Evolutionary conservation across 371 early-diverging fungal species (phyloP).

Genomic region (Actinomortierella ambigua): DNA sequence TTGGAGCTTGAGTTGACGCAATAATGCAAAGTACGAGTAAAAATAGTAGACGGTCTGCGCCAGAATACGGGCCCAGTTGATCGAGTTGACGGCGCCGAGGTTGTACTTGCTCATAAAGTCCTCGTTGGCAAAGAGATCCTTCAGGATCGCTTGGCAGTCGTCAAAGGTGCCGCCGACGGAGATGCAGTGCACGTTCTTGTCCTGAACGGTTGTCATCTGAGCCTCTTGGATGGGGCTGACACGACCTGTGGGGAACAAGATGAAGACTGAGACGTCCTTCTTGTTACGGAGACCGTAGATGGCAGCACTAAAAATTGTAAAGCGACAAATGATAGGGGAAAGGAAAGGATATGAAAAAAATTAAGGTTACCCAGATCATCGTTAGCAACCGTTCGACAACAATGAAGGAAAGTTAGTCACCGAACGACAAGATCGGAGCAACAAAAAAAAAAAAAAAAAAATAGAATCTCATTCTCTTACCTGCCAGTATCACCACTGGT

Average conservation of each 20-base stretch:
- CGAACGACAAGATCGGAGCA: not conserved
- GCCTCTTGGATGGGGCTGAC: constrained; percentile 95
- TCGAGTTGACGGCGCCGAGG: constrained; percentile 97
- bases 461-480: constrained; percentile 44
- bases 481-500: constrained; percentile 98
- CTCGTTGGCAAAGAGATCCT: constrained; percentile 83
- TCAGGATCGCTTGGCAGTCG: constrained; percentile 96
- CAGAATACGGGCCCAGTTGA: constrained; percentile 98
- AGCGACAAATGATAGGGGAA: not conserved
- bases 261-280: constrained; percentile 90
- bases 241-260: constrained; percentile 90
- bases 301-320: constrained; percentile 84
- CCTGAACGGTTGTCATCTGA: constrained; percentile 96
- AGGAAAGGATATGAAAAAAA: constrained; percentile 1
- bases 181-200: constrained; percentile 91
- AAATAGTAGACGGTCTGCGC: constrained; percentile 97
- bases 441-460: constrained; percentile 4
- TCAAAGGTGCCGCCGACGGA: constrained; percentile 95
- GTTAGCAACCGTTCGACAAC: no score
- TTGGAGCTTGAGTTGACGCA: constrained; percentile 60
- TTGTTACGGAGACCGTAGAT: constrained; percentile 96
- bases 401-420: not conserved
- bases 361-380: not conserved
- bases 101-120: constrained; percentile 77
- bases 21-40: constrained; percentile 82